Evolutionary conservation across 2,329 filamentous ascomycete genomes (phyloP).

Genomic region (Cercospora zeae-maydis): DNA sequence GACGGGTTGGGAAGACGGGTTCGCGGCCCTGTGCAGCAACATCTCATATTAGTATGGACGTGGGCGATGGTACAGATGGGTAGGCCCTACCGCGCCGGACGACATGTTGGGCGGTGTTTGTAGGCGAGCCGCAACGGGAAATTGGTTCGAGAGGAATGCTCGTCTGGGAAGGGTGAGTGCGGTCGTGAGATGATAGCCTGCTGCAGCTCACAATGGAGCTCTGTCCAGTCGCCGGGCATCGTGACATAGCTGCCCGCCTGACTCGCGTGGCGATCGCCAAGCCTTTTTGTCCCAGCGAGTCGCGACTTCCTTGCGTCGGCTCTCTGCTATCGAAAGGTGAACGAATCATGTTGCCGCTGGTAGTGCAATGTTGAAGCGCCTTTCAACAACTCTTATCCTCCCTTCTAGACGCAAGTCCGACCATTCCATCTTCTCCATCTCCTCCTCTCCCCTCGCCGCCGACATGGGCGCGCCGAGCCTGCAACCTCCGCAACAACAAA

Average conservation of each 20-base stretch:
- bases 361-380: conserved; percentile 8
- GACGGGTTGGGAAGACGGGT: conserved; percentile 94
- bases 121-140: background rate
- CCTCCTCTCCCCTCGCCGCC: conserved; percentile 12
- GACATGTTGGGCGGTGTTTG: conserved; percentile 24
- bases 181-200: background rate
- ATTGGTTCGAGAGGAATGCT: background rate
- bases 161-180: background rate
- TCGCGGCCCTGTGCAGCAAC: conserved; percentile 69
- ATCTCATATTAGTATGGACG: background rate
- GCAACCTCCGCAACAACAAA: conserved; percentile 19
- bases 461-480: conserved; percentile 16
- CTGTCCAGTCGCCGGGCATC: background rate
- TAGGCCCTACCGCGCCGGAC: conserved; percentile 25
- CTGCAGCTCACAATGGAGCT: background rate
- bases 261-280: background rate
- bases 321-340: background rate
- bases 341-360: background rate
- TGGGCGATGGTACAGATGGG: background rate
- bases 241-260: background rate
- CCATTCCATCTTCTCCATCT: conserved; percentile 11
- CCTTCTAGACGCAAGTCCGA: conserved; percentile 23
- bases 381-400: conserved; percentile 14
- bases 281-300: background rate
- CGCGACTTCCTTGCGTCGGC: conserved; percentile 12